Percentiles rank a stretch among this genome's conserved stretches.
phyloP scores from a whole-genome alignment of 1,284 basidiomycete species.

The Fistulina hepatica region DNA sequence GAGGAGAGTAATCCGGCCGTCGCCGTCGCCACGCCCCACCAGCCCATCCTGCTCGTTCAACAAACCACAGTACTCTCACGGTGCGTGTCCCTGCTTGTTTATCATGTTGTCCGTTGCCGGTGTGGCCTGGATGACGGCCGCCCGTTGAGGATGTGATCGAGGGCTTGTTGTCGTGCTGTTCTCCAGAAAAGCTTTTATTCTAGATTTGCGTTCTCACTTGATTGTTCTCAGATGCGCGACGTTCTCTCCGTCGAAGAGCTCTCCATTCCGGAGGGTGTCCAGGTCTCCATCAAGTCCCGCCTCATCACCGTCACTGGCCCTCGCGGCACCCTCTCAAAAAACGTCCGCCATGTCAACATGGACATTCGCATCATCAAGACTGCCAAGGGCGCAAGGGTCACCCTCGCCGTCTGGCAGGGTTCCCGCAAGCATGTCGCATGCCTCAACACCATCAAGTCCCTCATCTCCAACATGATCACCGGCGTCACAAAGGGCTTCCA shows the following conservation, averaged over 20 bases:
- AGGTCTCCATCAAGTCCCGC: slow-evolving; percentile 79
- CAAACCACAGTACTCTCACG: no score
- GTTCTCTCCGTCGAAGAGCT: slow-evolving; percentile 92
- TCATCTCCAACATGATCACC: slow-evolving; percentile 96
- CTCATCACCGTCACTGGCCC: slow-evolving; percentile 85
- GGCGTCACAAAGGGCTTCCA: slow-evolving; percentile 98
- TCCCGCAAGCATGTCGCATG: slow-evolving; percentile 98
- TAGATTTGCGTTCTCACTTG: no score
- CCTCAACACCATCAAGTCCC: slow-evolving; percentile 89
- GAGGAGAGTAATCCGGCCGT: no score
- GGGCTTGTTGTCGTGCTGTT: no score
- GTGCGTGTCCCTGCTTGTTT: no score
- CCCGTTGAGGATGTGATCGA: no score
- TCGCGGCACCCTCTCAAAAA: slow-evolving; percentile 83
- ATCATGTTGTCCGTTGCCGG: no score
- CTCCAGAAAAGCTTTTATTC: no score
- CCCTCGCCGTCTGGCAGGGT: slow-evolving; percentile 96
- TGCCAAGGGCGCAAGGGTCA: slow-evolving; percentile 51
- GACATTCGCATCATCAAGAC: slow-evolving; percentile 78
- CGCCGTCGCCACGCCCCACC: no score
- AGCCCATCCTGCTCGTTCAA: no score
- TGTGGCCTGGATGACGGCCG: no score
- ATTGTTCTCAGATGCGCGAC: slow-evolving; percentile 68
- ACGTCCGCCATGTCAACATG: slow-evolving; percentile 92
- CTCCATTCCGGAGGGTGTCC: slow-evolving; percentile 78